Percentiles rank a stretch among this genome's conserved stretches.
Evolutionary conservation across 2,329 filamentous ascomycete species (phyloP).

Genomic region (Parastagonospora avenae): DNA sequence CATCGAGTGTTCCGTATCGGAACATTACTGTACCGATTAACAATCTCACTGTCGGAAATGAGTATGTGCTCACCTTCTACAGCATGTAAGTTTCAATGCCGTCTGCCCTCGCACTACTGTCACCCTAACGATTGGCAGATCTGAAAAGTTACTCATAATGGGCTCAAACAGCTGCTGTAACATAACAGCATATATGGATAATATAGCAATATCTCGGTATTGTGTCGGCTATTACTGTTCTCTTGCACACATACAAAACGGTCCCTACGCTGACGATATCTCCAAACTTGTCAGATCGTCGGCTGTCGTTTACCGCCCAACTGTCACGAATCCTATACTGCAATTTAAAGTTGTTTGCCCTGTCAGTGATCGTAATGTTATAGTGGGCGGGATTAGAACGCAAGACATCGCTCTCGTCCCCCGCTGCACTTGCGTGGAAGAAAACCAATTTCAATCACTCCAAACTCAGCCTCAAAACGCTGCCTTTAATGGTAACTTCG

Average conservation of each 20-base stretch:
- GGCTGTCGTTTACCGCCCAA: background rate
- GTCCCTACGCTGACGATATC: background rate
- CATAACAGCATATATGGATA: background rate
- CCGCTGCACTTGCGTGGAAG: background rate
- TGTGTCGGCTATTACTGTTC: background rate
- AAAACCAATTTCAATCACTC: background rate
- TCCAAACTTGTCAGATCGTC: background rate
- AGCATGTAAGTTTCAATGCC: background rate
- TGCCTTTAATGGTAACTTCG: conserved; percentile 1
- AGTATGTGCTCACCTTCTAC: background rate
- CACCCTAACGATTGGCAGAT: background rate
- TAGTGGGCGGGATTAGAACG: background rate
- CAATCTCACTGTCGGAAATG: background rate
- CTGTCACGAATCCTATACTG: background rate
- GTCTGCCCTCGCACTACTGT: background rate
- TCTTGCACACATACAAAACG: background rate
- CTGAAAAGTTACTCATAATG: background rate
- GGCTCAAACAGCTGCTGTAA: background rate
- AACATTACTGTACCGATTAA: background rate
- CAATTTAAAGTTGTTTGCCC: conserved; percentile 1
- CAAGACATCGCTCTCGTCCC: background rate
- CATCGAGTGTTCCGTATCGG: background rate
- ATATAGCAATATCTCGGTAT: background rate
- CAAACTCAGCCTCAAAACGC: background rate
- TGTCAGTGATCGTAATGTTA: background rate